These are phyloP conservation scores for Bipolaris gigantea DNA, from an alignment of 2,329 filamentous ascomycete species.

Conservation along the genomic window DNA sequence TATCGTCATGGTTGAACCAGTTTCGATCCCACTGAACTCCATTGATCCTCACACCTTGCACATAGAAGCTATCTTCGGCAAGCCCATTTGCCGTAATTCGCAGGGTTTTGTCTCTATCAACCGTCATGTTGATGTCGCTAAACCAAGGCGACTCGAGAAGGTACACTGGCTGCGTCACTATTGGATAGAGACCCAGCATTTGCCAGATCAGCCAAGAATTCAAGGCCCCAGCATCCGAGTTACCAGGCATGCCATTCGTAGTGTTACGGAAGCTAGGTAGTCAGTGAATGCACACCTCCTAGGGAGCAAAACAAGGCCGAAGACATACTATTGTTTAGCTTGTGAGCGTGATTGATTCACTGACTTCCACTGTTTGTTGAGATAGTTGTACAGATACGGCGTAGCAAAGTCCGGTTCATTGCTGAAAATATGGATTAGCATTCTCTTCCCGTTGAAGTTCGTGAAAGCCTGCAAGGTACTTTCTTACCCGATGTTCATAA, in stretches of 20 bases:
- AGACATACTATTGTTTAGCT: slow-evolving; percentile 36
- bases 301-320: not conserved
- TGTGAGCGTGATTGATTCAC: slow-evolving; percentile 37
- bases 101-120: slow-evolving; percentile 55
- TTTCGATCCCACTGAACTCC: slow-evolving; percentile 62
- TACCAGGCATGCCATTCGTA: slow-evolving; percentile 46
- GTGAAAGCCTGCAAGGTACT: slow-evolving; percentile 23
- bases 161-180: slow-evolving; percentile 69
- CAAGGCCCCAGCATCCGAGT: slow-evolving; percentile 50
- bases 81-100: slow-evolving; percentile 56
- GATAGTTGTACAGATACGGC: slow-evolving; percentile 57
- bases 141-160: slow-evolving; percentile 55
- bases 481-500: slow-evolving; percentile 43
- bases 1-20: slow-evolving; percentile 67
- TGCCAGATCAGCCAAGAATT: slow-evolving; percentile 55
- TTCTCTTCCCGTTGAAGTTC: not conserved
- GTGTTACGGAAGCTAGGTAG: slow-evolving; percentile 17
- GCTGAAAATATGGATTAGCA: slow-evolving; percentile 44
- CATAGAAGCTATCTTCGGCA: slow-evolving; percentile 53
- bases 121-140: slow-evolving; percentile 58
- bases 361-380: slow-evolving; percentile 46
- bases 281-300: not conserved
- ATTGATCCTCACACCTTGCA: slow-evolving; percentile 68
- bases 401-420: slow-evolving; percentile 69
- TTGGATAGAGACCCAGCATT: slow-evolving; percentile 50